Conservation (phyloP, 371 early-diverging fungal genomes). For the Rhizomucor pusillus region DNA sequence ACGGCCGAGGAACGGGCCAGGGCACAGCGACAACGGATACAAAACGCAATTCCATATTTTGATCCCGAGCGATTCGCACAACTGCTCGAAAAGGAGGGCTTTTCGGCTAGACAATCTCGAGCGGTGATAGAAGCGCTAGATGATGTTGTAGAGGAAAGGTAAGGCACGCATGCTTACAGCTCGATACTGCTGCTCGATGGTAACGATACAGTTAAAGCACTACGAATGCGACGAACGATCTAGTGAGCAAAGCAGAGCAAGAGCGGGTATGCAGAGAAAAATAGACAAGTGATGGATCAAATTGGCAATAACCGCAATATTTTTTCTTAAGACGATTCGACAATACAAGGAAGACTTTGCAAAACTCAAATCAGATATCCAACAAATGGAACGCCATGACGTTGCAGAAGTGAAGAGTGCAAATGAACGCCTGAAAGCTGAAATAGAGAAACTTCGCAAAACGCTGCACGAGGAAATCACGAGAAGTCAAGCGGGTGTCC, state of each 20-base stretch:
- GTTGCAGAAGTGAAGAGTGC: slow-evolving; percentile 83
- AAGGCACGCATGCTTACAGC: slow-evolving; percentile 2
- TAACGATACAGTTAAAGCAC: slow-evolving; percentile 31
- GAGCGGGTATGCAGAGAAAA: slow-evolving; percentile 55
- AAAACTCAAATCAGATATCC: slow-evolving; percentile 84
- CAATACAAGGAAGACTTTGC: slow-evolving; percentile 86
- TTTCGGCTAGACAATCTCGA: slow-evolving; percentile 68
- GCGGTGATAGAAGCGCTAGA: slow-evolving; percentile 76
- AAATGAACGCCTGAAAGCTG: slow-evolving; percentile 73
- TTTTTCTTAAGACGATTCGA: slow-evolving; percentile 55
- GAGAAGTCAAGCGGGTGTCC: slow-evolving; percentile 84
- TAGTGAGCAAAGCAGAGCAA: slow-evolving; percentile 82
- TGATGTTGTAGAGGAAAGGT: slow-evolving; percentile 83
- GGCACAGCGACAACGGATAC: slow-evolving; percentile 9
- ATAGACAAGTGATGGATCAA: neutral
- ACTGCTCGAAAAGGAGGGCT: slow-evolving; percentile 75
- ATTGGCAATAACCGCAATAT: neutral
- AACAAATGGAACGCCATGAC: slow-evolving; percentile 86
- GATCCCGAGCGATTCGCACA: slow-evolving; percentile 77
- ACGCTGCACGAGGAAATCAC: slow-evolving; percentile 83
- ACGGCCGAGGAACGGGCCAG: neutral
- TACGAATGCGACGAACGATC: slow-evolving; percentile 56
- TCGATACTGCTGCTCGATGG: neutral
- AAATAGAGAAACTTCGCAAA: slow-evolving; percentile 82
- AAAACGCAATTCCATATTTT: slow-evolving; percentile 51